Evolutionary conservation across 2,329 filamentous ascomycete species (phyloP), one percentile per base, ranked within the genome.

Genomic region (Cadophora sp.): DNA sequence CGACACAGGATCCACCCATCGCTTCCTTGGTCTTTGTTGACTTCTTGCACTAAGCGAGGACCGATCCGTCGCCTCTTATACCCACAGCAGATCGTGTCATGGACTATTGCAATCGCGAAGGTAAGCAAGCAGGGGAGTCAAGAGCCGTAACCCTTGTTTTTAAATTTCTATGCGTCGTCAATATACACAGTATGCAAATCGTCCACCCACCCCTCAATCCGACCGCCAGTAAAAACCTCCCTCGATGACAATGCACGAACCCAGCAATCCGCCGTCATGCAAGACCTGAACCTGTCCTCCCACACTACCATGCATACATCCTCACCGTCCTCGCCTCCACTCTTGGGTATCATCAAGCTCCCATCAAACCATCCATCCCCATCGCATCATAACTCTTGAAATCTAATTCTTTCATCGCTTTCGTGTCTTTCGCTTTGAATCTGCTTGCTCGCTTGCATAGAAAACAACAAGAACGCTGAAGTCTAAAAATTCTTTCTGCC

Each of bases 321-420:
- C 50, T 24, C 40, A 46, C 37, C 22, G 34, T 56, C 34, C 24
- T 48, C 62, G 7, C 37, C 37, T 16, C 27, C n/a, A n/a, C 22
- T 59, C 31, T 31, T 55, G 51, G 51, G 51, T 55, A 55, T 55
- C 55, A 40, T 59, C 31, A 37, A 53, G 26, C 50, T 64, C 51
- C 26, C 53, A 11, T 58, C 34, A 26, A 40, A 24, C 56, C 31
- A 40, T 43, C 34, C 56, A 40, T n/a, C 55, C 37, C 26, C 50
- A 55, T 58, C 51, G 16, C 48, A 50, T 62, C 64, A 62, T 56
- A 48, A 62, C 50, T 58, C 48, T 46, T 56, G 50, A 48, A 66
- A 58, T 66, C 64, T 66, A 66, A 16, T 37, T 59, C 56, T 40
- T 55, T 63, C 61, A 56, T 66, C 50, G 58, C 58, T 61, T 46